A percentile compares a stretch with the other conserved stretches of the same genome.
These are phyloP conservation scores for Monilinia aucupariae DNA, from an alignment of 2,329 filamentous ascomycete genomes.

Conservation along the genomic window DNA sequence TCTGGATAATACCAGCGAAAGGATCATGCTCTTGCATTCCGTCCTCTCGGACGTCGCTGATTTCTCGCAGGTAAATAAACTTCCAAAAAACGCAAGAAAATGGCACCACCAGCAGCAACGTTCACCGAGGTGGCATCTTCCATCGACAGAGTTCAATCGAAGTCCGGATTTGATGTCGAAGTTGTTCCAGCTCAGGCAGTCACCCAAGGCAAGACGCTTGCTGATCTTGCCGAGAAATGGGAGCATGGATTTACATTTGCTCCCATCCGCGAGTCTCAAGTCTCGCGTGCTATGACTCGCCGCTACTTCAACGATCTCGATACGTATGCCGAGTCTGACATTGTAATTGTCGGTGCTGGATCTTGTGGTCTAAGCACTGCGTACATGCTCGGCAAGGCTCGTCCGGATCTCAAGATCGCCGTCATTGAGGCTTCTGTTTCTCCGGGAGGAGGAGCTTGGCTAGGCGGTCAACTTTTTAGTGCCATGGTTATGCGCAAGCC, in stretches of 20 bases:
- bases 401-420: slow-evolving; percentile 86
- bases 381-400: slow-evolving; percentile 75
- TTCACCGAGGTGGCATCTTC: slow-evolving; percentile 41
- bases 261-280: slow-evolving; percentile 85
- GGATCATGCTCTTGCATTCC: slow-evolving; percentile 73
- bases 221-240: slow-evolving; percentile 71
- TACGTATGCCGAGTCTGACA: slow-evolving; percentile 83
- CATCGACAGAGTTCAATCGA: slow-evolving; percentile 35
- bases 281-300: slow-evolving; percentile 87
- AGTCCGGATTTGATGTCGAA: slow-evolving; percentile 46
- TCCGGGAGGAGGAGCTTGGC: slow-evolving; percentile 84
- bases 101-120: slow-evolving; percentile 74
- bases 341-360: slow-evolving; percentile 88
- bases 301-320: slow-evolving; percentile 91
- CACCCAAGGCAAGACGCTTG: slow-evolving; percentile 41
- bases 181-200: slow-evolving; percentile 44
- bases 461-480: slow-evolving; percentile 89
- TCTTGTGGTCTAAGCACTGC: slow-evolving; percentile 82
- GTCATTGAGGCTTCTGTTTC: slow-evolving; percentile 84
- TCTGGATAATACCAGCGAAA: slow-evolving; percentile 99
- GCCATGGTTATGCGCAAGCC: slow-evolving; percentile 96
- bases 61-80: slow-evolving; percentile 38
- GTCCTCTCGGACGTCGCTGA: slow-evolving; percentile 37
- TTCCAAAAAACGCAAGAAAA: slow-evolving; percentile 42
- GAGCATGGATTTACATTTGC: slow-evolving; percentile 67